Percentiles rank a stretch among this genome's conserved stretches.
phyloP scores from a whole-genome alignment of 1,139 yeast species.

The Yamadazyma buinensis region DNA sequence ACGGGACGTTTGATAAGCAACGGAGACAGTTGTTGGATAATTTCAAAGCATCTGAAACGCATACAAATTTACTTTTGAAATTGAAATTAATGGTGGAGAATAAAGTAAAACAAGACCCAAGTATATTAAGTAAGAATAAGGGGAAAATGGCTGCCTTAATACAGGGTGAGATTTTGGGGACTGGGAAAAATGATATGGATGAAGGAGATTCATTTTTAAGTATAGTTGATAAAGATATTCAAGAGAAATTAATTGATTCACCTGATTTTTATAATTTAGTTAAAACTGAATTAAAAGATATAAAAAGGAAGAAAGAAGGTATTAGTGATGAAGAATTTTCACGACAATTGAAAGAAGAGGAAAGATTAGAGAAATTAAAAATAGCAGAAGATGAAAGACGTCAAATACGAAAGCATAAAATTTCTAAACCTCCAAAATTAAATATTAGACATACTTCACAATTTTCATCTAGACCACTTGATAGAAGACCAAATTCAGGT shows the following conservation, averaged over 20 bases:
- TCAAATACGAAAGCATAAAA: constrained; percentile 6
- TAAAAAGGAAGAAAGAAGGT: constrained; percentile 31
- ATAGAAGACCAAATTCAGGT: too few species aligned
- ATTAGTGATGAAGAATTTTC: constrained; percentile 40
- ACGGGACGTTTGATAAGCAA: constrained; percentile 48
- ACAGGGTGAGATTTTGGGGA: constrained; percentile 42
- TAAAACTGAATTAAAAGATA: constrained; percentile 33
- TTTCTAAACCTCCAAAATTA: constrained; percentile 26
- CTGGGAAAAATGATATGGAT: constrained; percentile 9
- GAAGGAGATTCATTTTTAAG: constrained; percentile 21
- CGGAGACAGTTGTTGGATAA: constrained; percentile 41
- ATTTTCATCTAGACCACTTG: background rate
- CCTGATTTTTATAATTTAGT: constrained; percentile 35
- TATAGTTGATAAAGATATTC: constrained; percentile 46
- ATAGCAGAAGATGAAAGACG: constrained; percentile 3
- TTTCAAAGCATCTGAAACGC: constrained; percentile 43
- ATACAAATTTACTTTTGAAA: constrained; percentile 37
- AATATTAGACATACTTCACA: constrained; percentile 1
- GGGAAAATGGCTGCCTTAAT: constrained; percentile 53
- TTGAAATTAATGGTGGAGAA: constrained; percentile 43
- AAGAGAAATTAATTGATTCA: constrained; percentile 43
- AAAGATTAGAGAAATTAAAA: constrained; percentile 2
- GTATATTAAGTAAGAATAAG: constrained; percentile 44
- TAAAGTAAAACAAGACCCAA: constrained; percentile 48
- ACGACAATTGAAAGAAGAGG: constrained; percentile 8